Evolutionary conservation across 805 yeast genomes (phyloP).

Genomic region (Metschnikowia bowlesiae): DNA sequence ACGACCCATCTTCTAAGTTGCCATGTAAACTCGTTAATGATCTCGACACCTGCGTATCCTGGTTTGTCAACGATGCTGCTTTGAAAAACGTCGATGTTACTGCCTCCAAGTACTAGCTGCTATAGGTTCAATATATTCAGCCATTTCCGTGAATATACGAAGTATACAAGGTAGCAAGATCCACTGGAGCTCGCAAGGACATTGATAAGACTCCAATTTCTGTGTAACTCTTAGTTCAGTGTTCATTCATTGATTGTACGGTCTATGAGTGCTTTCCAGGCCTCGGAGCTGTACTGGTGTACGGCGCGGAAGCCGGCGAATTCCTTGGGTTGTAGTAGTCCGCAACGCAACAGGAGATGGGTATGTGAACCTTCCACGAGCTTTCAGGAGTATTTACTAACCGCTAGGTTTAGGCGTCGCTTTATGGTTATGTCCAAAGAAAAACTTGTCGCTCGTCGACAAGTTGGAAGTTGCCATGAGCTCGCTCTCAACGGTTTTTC

Average conservation of each 20-base stretch:
- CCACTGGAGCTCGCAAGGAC: too few relatives aligned
- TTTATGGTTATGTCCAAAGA: conserved; percentile 72
- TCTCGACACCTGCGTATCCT: conserved; percentile 50
- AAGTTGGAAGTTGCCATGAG: conserved; percentile 54
- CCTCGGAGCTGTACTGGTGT: conserved; percentile 1
- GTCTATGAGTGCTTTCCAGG: not conserved
- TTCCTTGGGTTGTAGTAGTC: not conserved
- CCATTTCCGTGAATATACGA: not conserved
- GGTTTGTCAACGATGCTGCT: conserved; percentile 87
- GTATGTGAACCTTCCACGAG: conserved; percentile 5
- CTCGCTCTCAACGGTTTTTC: conserved; percentile 68
- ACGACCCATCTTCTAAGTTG: conserved; percentile 40
- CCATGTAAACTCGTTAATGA: conserved; percentile 78
- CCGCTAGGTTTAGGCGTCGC: conserved; percentile 42
- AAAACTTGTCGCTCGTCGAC: conserved; percentile 49
- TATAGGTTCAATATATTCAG: not conserved
- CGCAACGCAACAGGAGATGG: conserved; percentile 7
- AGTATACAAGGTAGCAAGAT: too few relatives aligned
- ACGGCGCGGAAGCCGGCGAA: conserved; percentile 1
- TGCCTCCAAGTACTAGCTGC: conserved; percentile 32
- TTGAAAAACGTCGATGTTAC: conserved; percentile 53
- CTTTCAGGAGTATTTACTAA: conserved; percentile 5
- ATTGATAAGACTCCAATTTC: too few relatives aligned
- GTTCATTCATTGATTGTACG: too few relatives aligned
- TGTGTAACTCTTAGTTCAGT: too few relatives aligned